These are phyloP conservation scores for Fusarium sp. DNA, from an alignment of 2,329 filamentous ascomycete genomes.

Conservation along the genomic window DNA sequence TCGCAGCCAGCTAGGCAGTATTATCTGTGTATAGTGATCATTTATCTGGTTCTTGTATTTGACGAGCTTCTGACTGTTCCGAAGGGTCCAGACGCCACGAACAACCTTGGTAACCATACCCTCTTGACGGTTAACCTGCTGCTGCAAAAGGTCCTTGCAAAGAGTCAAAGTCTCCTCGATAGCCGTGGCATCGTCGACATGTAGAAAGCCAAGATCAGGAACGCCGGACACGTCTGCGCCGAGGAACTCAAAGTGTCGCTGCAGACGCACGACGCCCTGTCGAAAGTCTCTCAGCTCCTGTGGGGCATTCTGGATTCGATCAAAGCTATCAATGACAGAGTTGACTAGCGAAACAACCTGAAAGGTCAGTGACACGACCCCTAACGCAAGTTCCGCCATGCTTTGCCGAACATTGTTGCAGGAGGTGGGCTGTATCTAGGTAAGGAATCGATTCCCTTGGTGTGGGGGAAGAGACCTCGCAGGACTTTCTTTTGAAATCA, in stretches of 20 bases:
- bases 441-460: neutral
- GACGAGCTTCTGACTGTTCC: conserved; percentile 7
- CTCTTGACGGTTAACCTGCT: neutral
- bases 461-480: neutral
- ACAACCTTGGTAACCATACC: neutral
- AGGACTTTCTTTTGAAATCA: neutral
- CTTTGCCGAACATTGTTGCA: conserved; percentile 5
- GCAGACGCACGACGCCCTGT: conserved; percentile 11
- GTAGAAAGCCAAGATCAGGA: neutral
- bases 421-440: conserved; percentile 1
- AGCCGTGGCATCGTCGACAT: neutral
- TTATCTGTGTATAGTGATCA: conserved; percentile 5
- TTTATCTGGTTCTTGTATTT: conserved; percentile 15
- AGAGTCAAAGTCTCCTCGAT: conserved; percentile 9
- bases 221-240: neutral
- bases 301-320: conserved; percentile 20
- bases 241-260: conserved; percentile 17
- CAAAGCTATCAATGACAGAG: conserved; percentile 16
- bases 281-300: conserved; percentile 21
- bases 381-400: conserved; percentile 14
- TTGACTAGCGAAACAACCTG: conserved; percentile 17
- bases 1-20: conserved; percentile 1
- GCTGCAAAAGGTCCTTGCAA: neutral
- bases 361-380: conserved; percentile 7
- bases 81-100: neutral